phyloP scores from a whole-genome alignment of 1,284 basidiomycete species.

The Ustilago esculenta region DNA sequence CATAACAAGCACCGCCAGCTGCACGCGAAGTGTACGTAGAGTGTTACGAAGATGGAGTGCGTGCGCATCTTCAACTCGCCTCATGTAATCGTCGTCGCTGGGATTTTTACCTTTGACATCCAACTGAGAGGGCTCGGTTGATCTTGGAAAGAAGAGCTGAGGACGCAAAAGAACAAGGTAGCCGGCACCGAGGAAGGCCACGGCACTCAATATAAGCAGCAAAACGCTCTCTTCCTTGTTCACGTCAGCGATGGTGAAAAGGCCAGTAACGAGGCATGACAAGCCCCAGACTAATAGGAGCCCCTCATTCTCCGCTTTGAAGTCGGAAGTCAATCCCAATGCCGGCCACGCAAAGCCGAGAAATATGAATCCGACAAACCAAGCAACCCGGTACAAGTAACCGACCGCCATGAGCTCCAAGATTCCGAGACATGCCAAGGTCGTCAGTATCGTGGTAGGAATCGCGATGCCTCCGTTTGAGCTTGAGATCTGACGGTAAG shows the following conservation, averaged over 20 bases:
- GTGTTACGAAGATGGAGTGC: constrained; percentile 39
- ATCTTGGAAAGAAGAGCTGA: constrained; percentile 28
- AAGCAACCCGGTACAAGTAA: constrained; percentile 73
- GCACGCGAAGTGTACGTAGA: constrained; percentile 32
- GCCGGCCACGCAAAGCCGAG: constrained; percentile 76
- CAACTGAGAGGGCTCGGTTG: background rate
- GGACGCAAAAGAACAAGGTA: constrained; percentile 12
- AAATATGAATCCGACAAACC: constrained; percentile 76
- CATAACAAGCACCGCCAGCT: constrained; percentile 69
- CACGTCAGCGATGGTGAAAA: constrained; percentile 79
- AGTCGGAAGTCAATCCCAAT: constrained; percentile 34
- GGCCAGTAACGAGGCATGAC: constrained; percentile 72
- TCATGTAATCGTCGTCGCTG: background rate
- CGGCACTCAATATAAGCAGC: constrained; percentile 48
- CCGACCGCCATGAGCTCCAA: constrained; percentile 78
- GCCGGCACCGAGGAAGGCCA: constrained; percentile 35
- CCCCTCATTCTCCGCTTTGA: constrained; percentile 54
- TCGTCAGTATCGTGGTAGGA: background rate
- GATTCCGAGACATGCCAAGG: constrained; percentile 20
- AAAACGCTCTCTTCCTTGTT: constrained; percentile 76
- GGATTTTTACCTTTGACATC: background rate
- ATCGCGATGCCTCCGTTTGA: background rate
- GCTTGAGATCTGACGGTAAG: constrained; percentile 2
- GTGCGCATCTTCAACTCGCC: constrained; percentile 5
- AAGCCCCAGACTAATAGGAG: constrained; percentile 71